These are phyloP conservation scores for Vigna mungo DNA, from an alignment of 306 rosid species.

Conservation along the genomic window DNA sequence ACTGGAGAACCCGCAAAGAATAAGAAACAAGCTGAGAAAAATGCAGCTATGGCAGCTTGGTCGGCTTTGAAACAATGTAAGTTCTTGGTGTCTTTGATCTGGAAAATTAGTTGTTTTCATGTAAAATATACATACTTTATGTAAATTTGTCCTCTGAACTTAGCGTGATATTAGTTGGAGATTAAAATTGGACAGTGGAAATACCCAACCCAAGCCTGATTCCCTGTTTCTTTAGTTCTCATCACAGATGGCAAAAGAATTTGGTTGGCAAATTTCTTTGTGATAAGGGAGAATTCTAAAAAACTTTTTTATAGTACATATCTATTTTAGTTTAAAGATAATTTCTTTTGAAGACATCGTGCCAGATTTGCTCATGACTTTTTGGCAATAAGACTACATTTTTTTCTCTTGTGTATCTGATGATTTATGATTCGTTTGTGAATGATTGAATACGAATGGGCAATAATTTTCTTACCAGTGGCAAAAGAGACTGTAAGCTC, in stretches of 20 bases:
- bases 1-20: conserved; percentile 97
- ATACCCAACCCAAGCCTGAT: conserved; percentile 1
- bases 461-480: conserved; percentile 62
- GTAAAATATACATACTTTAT: neutral
- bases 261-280: no score
- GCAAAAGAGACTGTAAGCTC: conserved; percentile 62
- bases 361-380: neutral
- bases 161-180: neutral
- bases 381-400: neutral
- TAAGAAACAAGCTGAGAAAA: conserved; percentile 98
- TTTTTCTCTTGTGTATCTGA: neutral
- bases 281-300: conserved; percentile 7
- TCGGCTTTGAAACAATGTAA: conserved; percentile 91
- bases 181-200: conserved; percentile 29
- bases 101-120: neutral
- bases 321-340: neutral
- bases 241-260: neutral
- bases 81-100: conserved; percentile 40
- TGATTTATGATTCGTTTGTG: neutral
- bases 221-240: neutral
- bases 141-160: neutral
- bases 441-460: conserved; percentile 35
- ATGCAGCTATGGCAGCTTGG: conserved; percentile 99
- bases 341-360: neutral
- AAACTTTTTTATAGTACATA: neutral